Evolutionary conservation across 2,329 filamentous ascomycete genomes (phyloP).

Genomic region (Epichloe elymi): DNA sequence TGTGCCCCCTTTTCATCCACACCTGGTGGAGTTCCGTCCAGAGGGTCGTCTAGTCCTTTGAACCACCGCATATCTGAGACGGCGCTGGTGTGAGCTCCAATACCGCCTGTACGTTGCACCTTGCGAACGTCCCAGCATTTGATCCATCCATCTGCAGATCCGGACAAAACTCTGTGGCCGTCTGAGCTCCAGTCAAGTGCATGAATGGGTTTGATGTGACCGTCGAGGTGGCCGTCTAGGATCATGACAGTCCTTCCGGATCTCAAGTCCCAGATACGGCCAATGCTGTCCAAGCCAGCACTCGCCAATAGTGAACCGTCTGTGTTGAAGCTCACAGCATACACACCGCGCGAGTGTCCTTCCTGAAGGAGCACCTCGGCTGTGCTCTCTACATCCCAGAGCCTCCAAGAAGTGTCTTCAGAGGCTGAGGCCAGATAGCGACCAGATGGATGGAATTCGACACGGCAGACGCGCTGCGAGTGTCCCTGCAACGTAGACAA

Average conservation of each 20-base stretch:
- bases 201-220: conserved; percentile 81
- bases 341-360: conserved; percentile 89
- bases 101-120: conserved; percentile 67
- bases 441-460: conserved; percentile 90
- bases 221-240: conserved; percentile 71
- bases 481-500: conserved; percentile 74
- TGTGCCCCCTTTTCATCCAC: conserved; percentile 52
- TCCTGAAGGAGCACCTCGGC: conserved; percentile 81
- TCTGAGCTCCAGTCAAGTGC: conserved; percentile 87
- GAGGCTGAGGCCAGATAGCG: conserved; percentile 84
- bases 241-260: conserved; percentile 94
- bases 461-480: conserved; percentile 72
- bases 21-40: conserved; percentile 46
- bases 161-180: conserved; percentile 83
- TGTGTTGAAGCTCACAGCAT: conserved; percentile 74
- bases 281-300: conserved; percentile 89
- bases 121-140: conserved; percentile 97
- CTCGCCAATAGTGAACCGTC: conserved; percentile 86
- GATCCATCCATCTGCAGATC: conserved; percentile 86
- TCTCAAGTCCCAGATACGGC: conserved; percentile 86
- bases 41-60: conserved; percentile 68
- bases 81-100: conserved; percentile 82
- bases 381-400: conserved; percentile 86
- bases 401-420: conserved; percentile 89
- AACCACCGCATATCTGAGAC: conserved; percentile 92